Evolutionary conservation across 1,139 yeast species (phyloP).

Genomic region (Zygotorulaspora mrakii): DNA sequence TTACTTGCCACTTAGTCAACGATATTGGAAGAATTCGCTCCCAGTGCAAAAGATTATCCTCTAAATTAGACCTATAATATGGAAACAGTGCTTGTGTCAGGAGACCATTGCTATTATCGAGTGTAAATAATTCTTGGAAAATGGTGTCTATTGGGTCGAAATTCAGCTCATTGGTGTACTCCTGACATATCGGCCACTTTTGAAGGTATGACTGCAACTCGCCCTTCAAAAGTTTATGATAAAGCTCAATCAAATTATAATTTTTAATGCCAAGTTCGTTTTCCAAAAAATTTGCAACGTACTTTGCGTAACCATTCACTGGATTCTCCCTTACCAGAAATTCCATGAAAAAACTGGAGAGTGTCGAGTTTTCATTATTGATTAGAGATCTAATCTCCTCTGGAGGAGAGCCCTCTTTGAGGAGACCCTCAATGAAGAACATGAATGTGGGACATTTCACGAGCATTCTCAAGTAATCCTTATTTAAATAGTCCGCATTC

Average conservation of each 20-base stretch:
- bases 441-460: slow-evolving; percentile 48
- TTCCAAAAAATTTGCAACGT: slow-evolving; percentile 30
- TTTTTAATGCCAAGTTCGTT: slow-evolving; percentile 26
- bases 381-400: slow-evolving; percentile 30
- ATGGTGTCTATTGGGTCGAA: slow-evolving; percentile 35
- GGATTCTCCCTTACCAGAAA: slow-evolving; percentile 37
- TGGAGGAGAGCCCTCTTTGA: slow-evolving; percentile 29
- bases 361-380: slow-evolving; percentile 25
- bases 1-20: slow-evolving; percentile 6
- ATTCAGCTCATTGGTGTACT: slow-evolving; percentile 21
- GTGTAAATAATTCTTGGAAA: slow-evolving; percentile 35
- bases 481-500: slow-evolving; percentile 35
- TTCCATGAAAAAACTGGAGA: slow-evolving; percentile 35
- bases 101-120: slow-evolving; percentile 35
- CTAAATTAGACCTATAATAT: slow-evolving; percentile 31
- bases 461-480: slow-evolving; percentile 40
- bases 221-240: slow-evolving; percentile 30
- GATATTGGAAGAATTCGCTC: slow-evolving; percentile 27
- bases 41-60: slow-evolving; percentile 34
- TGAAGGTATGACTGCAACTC: slow-evolving; percentile 25
- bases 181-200: slow-evolving; percentile 30
- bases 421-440: slow-evolving; percentile 39
- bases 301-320: slow-evolving; percentile 33
- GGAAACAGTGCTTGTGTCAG: slow-evolving; percentile 35
- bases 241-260: slow-evolving; percentile 34